Percentiles rank a stretch among this genome's conserved stretches.
These are phyloP conservation scores for Rhodotorula taiwanensis DNA, from an alignment of 768 basidiomycete genomes.

Conservation along the genomic window DNA sequence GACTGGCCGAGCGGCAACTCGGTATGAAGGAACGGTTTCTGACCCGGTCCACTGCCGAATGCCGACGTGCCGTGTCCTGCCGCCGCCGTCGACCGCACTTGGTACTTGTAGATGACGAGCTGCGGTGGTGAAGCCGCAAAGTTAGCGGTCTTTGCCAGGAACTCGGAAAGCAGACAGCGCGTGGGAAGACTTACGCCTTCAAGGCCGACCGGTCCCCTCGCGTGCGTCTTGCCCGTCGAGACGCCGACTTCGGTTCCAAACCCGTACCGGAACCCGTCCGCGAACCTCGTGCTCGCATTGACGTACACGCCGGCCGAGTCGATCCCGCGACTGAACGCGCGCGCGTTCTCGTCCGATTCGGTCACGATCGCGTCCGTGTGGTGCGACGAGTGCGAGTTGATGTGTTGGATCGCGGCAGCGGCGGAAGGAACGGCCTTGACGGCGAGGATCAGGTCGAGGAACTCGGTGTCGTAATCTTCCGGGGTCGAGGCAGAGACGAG, in stretches of 20 bases:
- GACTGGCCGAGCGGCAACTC: constrained; percentile 27
- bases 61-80: constrained; percentile 80
- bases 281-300: constrained; percentile 91
- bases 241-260: constrained; percentile 98
- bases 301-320: constrained; percentile 89
- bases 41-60: constrained; percentile 64
- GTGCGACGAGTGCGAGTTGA: constrained; percentile 87
- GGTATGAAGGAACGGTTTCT: constrained; percentile 55
- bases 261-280: constrained; percentile 93
- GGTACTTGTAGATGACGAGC: constrained; percentile 92
- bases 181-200: constrained; percentile 40
- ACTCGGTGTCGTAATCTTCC: constrained; percentile 75
- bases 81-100: constrained; percentile 66
- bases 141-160: no score
- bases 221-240: constrained; percentile 91
- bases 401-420: constrained; percentile 68
- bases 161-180: background rate
- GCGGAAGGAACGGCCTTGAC: constrained; percentile 69
- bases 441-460: constrained; percentile 75
- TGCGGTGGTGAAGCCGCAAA: constrained; percentile 47
- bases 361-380: constrained; percentile 93
- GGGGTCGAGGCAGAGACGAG: constrained; percentile 54
- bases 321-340: constrained; percentile 74
- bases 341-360: constrained; percentile 57
- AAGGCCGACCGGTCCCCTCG: constrained; percentile 88